phyloP scores from a whole-genome alignment of 1,139 yeast genomes.

The Yamadazyma atlantica region DNA sequence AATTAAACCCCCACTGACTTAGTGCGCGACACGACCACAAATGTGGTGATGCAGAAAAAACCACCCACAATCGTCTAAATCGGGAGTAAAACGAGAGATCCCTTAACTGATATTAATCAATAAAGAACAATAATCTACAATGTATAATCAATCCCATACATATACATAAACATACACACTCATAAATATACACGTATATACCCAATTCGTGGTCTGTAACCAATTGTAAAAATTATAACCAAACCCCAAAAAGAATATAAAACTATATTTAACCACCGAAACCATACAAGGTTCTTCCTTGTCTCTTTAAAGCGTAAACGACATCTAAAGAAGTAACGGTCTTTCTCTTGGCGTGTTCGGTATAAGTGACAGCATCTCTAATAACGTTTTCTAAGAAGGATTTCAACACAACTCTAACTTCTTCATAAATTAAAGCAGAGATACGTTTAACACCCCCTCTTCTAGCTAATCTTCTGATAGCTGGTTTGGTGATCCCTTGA shows the following conservation, averaged over 20 bases:
- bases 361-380: constrained; percentile 98
- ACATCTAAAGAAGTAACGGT: constrained; percentile 98
- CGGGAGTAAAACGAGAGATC: neutral
- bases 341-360: constrained; percentile 99
- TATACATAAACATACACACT: constrained; percentile 2
- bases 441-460: constrained; percentile 99
- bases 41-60: constrained; percentile 1
- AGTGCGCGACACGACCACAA: constrained; percentile 1
- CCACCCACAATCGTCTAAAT: neutral
- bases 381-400: constrained; percentile 95
- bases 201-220: constrained; percentile 1
- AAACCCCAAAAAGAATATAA: constrained; percentile 4
- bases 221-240: neutral
- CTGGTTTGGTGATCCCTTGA: constrained; percentile 99
- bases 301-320: constrained; percentile 99
- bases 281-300: constrained; percentile 99
- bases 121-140: constrained; percentile 3
- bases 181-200: constrained; percentile 3
- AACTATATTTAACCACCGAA: constrained; percentile 83
- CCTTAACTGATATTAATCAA: neutral
- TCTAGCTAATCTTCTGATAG: constrained; percentile 99
- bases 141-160: constrained; percentile 1
- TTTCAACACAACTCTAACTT: constrained; percentile 96
- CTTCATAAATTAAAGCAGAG: constrained; percentile 97
- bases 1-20: no score